phyloP scores from a whole-genome alignment of 140 eudicot species.

The Erigeron philadelphicus region DNA sequence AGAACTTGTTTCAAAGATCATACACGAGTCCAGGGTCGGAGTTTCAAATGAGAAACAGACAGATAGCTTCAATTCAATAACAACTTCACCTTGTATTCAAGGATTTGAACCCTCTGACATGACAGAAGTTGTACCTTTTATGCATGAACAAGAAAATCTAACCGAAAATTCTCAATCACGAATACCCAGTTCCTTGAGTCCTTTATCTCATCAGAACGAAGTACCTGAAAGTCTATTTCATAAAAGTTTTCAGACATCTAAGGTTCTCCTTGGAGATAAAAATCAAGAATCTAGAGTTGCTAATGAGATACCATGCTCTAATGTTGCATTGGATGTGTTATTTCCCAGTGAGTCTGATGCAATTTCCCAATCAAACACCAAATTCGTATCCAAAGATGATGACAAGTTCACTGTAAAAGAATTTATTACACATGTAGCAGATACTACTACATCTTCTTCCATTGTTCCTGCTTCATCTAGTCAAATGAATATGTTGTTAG shows the following conservation, averaged over 20 bases:
- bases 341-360: constrained; percentile 27
- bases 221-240: constrained; percentile 26
- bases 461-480: constrained; percentile 34
- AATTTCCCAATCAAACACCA: constrained; percentile 24
- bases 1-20: constrained; percentile 39
- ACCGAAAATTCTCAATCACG: constrained; percentile 32
- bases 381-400: constrained; percentile 36
- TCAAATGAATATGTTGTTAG: constrained; percentile 33
- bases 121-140: constrained; percentile 25
- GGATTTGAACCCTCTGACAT: constrained; percentile 42
- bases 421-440: constrained; percentile 32
- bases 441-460: constrained; percentile 24
- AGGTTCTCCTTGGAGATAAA: constrained; percentile 21
- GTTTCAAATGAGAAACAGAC: constrained; percentile 36
- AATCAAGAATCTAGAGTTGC: constrained; percentile 22
- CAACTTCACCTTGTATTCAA: constrained; percentile 55
- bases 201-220: constrained; percentile 38
- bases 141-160: constrained; percentile 33
- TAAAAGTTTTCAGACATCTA: constrained; percentile 28
- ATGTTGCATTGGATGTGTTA: constrained; percentile 1
- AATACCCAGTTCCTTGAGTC: constrained; percentile 24
- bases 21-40: constrained; percentile 35
- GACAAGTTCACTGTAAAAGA: constrained; percentile 64
- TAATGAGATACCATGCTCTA: constrained; percentile 29
- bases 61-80: constrained; percentile 55